A percentile compares a stretch with the other conserved stretches of the same genome.
Evolutionary conservation across 352 stramenopile genomes (phyloP).

Genomic region (Plasmopara viticola): DNA sequence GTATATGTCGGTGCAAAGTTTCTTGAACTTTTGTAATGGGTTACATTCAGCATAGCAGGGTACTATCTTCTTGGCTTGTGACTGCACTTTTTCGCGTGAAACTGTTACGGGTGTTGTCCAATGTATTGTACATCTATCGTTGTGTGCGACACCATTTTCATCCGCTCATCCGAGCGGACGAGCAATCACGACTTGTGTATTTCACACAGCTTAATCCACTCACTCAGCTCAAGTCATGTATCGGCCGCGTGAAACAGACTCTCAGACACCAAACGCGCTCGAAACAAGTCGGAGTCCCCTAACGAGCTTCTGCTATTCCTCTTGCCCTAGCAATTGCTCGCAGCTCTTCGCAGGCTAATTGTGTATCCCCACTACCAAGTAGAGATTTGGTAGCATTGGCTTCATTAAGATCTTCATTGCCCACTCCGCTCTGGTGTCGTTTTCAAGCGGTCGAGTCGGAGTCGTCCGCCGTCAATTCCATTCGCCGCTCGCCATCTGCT

Average conservation of each 20-base stretch:
- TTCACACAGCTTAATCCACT: constrained; percentile 13
- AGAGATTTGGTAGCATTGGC: constrained; percentile 17
- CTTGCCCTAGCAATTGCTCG: constrained; percentile 7
- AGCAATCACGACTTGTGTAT: constrained; percentile 1
- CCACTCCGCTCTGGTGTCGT: constrained; percentile 7
- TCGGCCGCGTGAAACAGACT: constrained; percentile 18
- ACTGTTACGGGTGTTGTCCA: not conserved
- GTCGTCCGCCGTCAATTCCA: constrained; percentile 9
- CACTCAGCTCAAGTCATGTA: constrained; percentile 10
- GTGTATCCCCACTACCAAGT: constrained; percentile 9
- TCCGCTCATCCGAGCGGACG: constrained; percentile 3
- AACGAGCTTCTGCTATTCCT: constrained; percentile 6
- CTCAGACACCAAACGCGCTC: constrained; percentile 18
- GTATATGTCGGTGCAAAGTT: too few species aligned
- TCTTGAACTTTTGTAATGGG: too few species aligned
- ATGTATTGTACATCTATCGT: constrained; percentile 4
- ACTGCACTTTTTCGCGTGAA: too few species aligned
- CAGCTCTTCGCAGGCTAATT: not conserved
- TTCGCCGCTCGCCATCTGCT: constrained; percentile 1
- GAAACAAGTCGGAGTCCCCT: constrained; percentile 15
- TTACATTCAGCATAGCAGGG: too few species aligned
- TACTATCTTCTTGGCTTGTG: too few species aligned
- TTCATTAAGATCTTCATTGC: constrained; percentile 8
- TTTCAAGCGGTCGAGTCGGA: constrained; percentile 11
- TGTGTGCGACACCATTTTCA: constrained; percentile 3